Evolutionary conservation across 2,329 filamentous ascomycete species (phyloP), one percentile per base, ranked within the genome.

Genomic region (Talaromyces atroroseus): DNA sequence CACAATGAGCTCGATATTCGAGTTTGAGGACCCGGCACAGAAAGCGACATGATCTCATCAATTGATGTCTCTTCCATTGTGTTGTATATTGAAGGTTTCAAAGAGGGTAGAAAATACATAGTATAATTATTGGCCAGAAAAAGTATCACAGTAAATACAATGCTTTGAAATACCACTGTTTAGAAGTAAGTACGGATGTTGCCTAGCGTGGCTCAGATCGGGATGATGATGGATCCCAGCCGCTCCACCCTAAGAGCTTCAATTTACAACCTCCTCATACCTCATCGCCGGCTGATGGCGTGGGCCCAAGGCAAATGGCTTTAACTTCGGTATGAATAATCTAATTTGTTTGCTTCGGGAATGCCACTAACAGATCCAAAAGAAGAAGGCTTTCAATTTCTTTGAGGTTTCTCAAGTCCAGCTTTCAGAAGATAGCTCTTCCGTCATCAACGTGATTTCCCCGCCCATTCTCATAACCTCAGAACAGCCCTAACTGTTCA

Each of bases 341-440:
- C 10, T 26, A 11, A 29, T 40, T 23, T 16, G 5, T 29, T 49
- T 7, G n/a, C 12, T 3, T 45, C 10, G n/a, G 38, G 20, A 14
- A 42, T 51, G 14, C 21, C 7, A 36, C 40, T 57, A n/a, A 57
- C 18, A 2, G 8, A 6, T 18, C 11, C 36, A 26, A 24, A 62
- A 96, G 92, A 97, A 94, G 92, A 96, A 96, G 88, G 87, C 88
- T 65, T 99, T 99, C 79, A 92, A 95, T 81, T 99, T 99, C 86
- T 97, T 99, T 83, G 90, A 96, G 76, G 90, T 95, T 73, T 85
- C 85, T 71, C 87, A 89, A 71, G 86, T 96, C 73, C 85, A 87
- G 68, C 81, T 92, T 66, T 82, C 81, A 23, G 88, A 95, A 71
- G 90, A 95, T 70, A 87, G 85, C 70, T 84, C 85, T 64, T 82